A percentile compares a stretch with the other conserved stretches of the same genome.
These are phyloP conservation scores for Clitopilus hobsonii DNA, from an alignment of 768 basidiomycete species.

Conservation along the genomic window DNA sequence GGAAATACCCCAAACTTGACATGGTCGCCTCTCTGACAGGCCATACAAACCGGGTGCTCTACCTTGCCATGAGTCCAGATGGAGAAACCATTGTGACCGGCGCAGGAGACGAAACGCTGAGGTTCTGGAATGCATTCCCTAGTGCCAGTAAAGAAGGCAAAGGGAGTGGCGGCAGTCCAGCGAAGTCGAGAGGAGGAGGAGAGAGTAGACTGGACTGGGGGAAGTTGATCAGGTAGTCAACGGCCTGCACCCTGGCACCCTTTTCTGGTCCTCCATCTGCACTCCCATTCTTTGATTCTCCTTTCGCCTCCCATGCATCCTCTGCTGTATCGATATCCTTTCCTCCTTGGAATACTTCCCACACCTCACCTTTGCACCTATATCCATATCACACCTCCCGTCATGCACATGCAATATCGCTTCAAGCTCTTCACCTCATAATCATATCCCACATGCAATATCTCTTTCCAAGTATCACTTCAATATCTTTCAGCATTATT, in stretches of 20 bases:
- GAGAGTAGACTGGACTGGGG: neutral
- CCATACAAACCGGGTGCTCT: conserved; percentile 91
- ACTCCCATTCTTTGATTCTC: neutral
- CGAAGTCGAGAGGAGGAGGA: neutral
- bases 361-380: neutral
- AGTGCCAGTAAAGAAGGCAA: conserved; percentile 13
- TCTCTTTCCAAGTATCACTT: neutral
- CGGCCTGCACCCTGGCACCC: too few species aligned
- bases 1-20: conserved; percentile 89
- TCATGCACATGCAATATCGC: neutral
- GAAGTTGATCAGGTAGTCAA: neutral
- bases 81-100: conserved; percentile 98
- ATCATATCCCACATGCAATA: neutral
- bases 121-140: conserved; percentile 99
- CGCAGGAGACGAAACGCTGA: conserved; percentile 93
- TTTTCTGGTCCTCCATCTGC: too few species aligned
- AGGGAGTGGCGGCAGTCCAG: neutral
- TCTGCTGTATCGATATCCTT: neutral
- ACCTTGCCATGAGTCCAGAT: conserved; percentile 96
- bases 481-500: neutral
- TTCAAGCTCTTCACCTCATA: neutral
- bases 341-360: neutral
- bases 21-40: conserved; percentile 95
- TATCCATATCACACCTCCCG: neutral
- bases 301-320: neutral